These are phyloP conservation scores for Naegleria gruberi DNA, from an alignment of 208 protist genomes.

Conservation along the genomic window DNA sequence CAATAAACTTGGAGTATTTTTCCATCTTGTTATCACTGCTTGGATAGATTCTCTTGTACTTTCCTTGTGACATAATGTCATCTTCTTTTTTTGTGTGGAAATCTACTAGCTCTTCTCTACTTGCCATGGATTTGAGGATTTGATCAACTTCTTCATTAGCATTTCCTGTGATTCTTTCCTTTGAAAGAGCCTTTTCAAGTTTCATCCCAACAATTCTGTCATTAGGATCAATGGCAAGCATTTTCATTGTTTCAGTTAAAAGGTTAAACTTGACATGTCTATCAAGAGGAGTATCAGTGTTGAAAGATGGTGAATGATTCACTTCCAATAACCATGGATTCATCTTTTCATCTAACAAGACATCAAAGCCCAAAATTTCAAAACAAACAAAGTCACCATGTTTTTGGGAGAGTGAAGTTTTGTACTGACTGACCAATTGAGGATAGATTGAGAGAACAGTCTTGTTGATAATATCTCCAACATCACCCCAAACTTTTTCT, in stretches of 20 bases:
- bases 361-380: constrained; percentile 91
- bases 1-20: neutral
- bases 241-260: constrained; percentile 68
- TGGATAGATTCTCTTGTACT: neutral
- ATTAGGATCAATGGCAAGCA: constrained; percentile 58
- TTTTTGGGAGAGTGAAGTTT: constrained; percentile 60
- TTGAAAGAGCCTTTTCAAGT: neutral
- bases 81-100: neutral
- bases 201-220: constrained; percentile 4
- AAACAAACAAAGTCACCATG: constrained; percentile 86
- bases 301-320: constrained; percentile 89
- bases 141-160: neutral
- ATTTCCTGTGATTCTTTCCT: neutral
- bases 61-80: neutral
- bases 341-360: constrained; percentile 79
- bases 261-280: constrained; percentile 74
- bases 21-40: neutral
- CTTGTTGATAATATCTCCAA: constrained; percentile 72
- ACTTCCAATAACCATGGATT: constrained; percentile 91
- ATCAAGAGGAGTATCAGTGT: constrained; percentile 79
- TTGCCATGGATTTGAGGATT: neutral
- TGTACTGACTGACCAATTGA: constrained; percentile 72
- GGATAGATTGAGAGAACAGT: constrained; percentile 81
- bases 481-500: constrained; percentile 58
- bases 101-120: neutral